Conservation (phyloP, 2,329 filamentous ascomycete species). For the Neocatenulostroma microsporum region DNA sequence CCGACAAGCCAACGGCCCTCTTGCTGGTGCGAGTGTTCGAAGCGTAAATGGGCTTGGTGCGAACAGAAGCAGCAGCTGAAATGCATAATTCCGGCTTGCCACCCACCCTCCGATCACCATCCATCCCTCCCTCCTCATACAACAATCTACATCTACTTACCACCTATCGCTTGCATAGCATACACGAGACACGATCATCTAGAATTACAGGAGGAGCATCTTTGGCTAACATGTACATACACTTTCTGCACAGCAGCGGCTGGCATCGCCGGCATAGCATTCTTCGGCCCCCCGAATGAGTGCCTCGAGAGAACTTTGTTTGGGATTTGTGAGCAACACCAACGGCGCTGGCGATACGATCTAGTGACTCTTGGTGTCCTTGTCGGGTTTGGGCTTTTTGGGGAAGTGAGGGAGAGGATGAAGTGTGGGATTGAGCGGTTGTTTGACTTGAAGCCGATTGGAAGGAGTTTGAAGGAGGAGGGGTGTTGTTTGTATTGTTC, state of each 20-base stretch:
- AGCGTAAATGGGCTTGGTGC: not conserved
- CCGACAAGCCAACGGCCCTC: conserved; percentile 26
- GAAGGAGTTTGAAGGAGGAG: not conserved
- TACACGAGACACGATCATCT: no score
- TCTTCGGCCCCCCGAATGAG: not conserved
- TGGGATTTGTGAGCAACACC: conserved; percentile 3
- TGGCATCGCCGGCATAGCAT: no score
- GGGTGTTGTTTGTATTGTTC: not conserved
- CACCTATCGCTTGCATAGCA: not conserved
- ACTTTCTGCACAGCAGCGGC: conserved; percentile 1
- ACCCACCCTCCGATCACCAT: not conserved
- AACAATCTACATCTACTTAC: no score
- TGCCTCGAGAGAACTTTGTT: not conserved
- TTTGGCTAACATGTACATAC: not conserved
- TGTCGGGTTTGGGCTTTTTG: conserved; percentile 1
- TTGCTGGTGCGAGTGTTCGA: conserved; percentile 4
- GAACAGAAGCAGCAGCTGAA: not conserved
- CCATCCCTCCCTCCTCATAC: not conserved
- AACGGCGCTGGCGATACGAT: conserved; percentile 5
- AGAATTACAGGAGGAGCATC: no score
- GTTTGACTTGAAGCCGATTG: not conserved
- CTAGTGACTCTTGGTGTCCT: conserved; percentile 1
- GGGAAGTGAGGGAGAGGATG: not conserved
- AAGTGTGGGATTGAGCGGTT: not conserved
- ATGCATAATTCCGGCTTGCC: not conserved